phyloP scores from a whole-genome alignment of 805 yeast species.

The Peterozyma toletana region DNA sequence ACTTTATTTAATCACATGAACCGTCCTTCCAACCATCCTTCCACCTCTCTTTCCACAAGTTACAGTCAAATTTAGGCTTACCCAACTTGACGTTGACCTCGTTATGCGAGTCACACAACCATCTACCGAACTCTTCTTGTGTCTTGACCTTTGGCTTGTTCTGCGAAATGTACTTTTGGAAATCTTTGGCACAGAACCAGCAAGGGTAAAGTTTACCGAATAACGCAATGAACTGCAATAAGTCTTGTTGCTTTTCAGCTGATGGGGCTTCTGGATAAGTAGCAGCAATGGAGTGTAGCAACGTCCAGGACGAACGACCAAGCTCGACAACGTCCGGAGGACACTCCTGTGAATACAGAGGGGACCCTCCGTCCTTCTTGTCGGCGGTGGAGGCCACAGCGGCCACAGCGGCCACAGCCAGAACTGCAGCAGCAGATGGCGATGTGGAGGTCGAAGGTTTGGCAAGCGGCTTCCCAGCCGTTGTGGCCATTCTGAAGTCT shows the following conservation, averaged over 20 bases:
- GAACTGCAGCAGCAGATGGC: conserved; percentile 15
- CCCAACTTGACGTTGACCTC: conserved; percentile 84
- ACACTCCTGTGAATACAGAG: conserved; percentile 33
- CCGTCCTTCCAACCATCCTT: conserved; percentile 85
- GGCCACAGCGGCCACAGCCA: conserved; percentile 6
- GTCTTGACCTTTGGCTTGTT: conserved; percentile 51
- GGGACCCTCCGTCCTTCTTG: conserved; percentile 18
- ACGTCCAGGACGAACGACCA: conserved; percentile 89
- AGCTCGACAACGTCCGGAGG: conserved; percentile 84
- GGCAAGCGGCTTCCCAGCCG: conserved; percentile 15
- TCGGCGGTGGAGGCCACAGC: conserved; percentile 13
- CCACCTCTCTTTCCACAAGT: conserved; percentile 92
- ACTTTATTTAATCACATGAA: conserved; percentile 29
- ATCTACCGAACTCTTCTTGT: conserved; percentile 75
- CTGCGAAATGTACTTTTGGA: conserved; percentile 49
- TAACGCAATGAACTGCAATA: conserved; percentile 59
- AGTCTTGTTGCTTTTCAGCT: conserved; percentile 55
- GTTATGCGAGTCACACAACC: conserved; percentile 96
- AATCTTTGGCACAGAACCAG: conserved; percentile 87
- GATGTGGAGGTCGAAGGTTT: conserved; percentile 12
- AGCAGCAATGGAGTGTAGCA: conserved; percentile 86
- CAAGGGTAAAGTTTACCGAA: conserved; percentile 88
- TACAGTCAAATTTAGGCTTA: conserved; percentile 80
- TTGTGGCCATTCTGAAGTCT: conserved; percentile 66
- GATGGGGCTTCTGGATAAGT: conserved; percentile 72